A percentile compares a stretch with the other conserved stretches of the same genome.
Evolutionary conservation across 2,329 filamentous ascomycete genomes (phyloP).

Genomic region (Cladosporium velox): DNA sequence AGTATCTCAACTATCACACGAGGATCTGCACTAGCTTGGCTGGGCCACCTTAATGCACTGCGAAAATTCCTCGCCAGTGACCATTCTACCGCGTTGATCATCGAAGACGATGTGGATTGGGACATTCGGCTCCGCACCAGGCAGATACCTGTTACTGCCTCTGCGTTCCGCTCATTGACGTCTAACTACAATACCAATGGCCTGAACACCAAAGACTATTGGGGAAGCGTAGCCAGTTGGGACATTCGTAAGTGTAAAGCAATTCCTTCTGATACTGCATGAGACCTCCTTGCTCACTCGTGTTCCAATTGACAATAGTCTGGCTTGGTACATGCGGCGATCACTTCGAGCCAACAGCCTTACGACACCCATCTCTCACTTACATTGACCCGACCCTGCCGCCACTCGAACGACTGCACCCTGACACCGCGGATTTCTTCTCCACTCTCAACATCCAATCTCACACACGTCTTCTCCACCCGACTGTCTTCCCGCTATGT

Average conservation of each 20-base stretch:
- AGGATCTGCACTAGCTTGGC: constrained; percentile 44
- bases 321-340: constrained; percentile 48
- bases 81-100: constrained; percentile 45
- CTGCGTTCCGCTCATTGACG: constrained; percentile 40
- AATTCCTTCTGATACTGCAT: too few species aligned
- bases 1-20: constrained; percentile 35
- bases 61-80: constrained; percentile 45
- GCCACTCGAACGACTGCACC: constrained; percentile 38
- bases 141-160: constrained; percentile 46
- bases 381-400: constrained; percentile 42
- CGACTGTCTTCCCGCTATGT: constrained; percentile 46
- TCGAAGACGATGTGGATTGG: constrained; percentile 51
- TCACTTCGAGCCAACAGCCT: constrained; percentile 37
- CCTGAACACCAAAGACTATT: constrained; percentile 34
- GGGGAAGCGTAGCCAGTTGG: constrained; percentile 43
- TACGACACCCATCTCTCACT: constrained; percentile 37
- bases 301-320: constrained; percentile 24
- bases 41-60: constrained; percentile 44
- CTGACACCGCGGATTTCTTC: constrained; percentile 43
- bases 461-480: constrained; percentile 43
- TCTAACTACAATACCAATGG: constrained; percentile 3
- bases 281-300: not conserved
- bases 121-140: constrained; percentile 47
- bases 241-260: constrained; percentile 31
- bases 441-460: constrained; percentile 39